Percentiles rank a stretch among this genome's conserved stretches.
Conservation (phyloP, 805 yeast species). For the Suhomyces canberraensis region DNA sequence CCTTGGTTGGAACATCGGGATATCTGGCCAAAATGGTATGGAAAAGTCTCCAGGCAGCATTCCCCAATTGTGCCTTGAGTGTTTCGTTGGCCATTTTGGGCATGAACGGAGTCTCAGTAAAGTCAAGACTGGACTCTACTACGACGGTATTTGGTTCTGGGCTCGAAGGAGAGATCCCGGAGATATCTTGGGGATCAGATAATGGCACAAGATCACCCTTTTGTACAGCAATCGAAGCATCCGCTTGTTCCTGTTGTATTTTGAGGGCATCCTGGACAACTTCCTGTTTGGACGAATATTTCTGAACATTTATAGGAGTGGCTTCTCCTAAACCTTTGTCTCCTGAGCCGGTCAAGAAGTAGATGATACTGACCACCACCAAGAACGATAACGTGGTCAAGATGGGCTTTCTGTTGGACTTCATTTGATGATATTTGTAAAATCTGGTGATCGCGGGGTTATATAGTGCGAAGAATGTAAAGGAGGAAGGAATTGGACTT, state of each 20-base stretch:
- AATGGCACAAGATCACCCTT: not conserved
- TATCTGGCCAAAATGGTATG: slow-evolving; percentile 91
- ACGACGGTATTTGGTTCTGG: not conserved
- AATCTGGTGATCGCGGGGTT: slow-evolving; percentile 3
- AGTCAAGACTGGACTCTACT: slow-evolving; percentile 1
- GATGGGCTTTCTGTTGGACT: slow-evolving; percentile 24
- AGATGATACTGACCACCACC: slow-evolving; percentile 25
- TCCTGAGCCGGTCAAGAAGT: slow-evolving; percentile 21
- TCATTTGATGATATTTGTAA: slow-evolving; percentile 14
- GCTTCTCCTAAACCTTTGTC: slow-evolving; percentile 18
- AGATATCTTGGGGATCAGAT: not conserved
- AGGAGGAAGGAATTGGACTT: no score
- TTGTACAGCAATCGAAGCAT: not conserved
- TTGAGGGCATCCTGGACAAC: slow-evolving; percentile 1
- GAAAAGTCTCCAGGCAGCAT: slow-evolving; percentile 85
- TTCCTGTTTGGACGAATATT: slow-evolving; percentile 6
- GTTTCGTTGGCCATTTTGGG: slow-evolving; percentile 90
- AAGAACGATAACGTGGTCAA: slow-evolving; percentile 22
- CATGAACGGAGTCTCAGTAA: slow-evolving; percentile 59
- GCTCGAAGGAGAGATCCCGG: not conserved
- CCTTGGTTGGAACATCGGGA: slow-evolving; percentile 73
- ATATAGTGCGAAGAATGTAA: not conserved
- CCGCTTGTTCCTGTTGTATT: not conserved
- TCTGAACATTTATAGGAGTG: slow-evolving; percentile 20
- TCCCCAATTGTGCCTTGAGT: slow-evolving; percentile 77